phyloP scores from a whole-genome alignment of 73 alveolate genomes.

The Tetrahymena elliotti region DNA sequence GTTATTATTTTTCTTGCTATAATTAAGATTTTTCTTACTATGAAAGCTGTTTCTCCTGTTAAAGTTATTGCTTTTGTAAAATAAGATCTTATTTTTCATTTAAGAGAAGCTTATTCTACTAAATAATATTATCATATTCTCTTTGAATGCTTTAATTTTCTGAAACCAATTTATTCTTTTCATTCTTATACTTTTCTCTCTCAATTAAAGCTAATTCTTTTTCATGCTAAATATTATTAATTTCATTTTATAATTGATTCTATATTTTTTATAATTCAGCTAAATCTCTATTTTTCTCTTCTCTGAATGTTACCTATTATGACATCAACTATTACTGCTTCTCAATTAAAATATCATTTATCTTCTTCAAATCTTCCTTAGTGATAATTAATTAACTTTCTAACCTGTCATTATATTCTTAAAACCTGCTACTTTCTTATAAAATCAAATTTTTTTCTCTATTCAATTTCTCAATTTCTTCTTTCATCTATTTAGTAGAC shows the following conservation, averaged over 20 bases:
- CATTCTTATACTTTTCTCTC: background rate
- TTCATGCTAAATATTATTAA: background rate
- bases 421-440: background rate
- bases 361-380: background rate
- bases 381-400: background rate
- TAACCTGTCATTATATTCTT: background rate
- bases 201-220: background rate
- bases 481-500: background rate
- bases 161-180: background rate
- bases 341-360: background rate
- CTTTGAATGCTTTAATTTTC: background rate
- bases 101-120: background rate
- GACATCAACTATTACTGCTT: background rate
- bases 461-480: background rate
- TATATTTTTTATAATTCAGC: background rate
- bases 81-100: background rate
- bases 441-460: background rate
- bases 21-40: background rate
- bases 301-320: background rate
- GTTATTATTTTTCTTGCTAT: background rate
- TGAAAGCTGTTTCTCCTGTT: background rate
- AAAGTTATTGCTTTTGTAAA: background rate
- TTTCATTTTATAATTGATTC: background rate
- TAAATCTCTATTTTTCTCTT: background rate
- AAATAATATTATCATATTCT: background rate